These are phyloP conservation scores for Coemansia pectinata DNA, from an alignment of 192 early-diverging fungal species.

Conservation along the genomic window DNA sequence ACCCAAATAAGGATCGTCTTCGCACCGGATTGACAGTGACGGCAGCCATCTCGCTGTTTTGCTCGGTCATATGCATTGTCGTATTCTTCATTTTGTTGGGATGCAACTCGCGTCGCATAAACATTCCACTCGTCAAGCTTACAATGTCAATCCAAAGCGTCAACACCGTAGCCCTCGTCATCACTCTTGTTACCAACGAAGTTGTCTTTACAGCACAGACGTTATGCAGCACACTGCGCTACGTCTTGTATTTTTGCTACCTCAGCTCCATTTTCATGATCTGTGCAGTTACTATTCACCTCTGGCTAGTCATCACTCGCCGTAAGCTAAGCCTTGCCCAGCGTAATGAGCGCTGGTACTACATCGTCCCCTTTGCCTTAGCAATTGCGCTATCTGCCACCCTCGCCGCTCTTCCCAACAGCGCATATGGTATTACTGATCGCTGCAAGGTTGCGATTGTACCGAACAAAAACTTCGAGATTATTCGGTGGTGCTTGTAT, in stretches of 20 bases:
- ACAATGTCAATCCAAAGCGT: conserved; percentile 48
- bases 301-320: conserved; percentile 51
- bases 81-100: conserved; percentile 38
- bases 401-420: conserved; percentile 37
- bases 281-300: conserved; percentile 42
- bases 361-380: conserved; percentile 37
- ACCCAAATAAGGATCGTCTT: neutral
- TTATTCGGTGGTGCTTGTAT: conserved; percentile 49
- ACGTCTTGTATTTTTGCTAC: conserved; percentile 46
- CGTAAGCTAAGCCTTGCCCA: conserved; percentile 34
- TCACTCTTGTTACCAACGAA: conserved; percentile 30
- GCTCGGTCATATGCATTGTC: conserved; percentile 29
- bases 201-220: conserved; percentile 18
- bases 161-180: conserved; percentile 38
- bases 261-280: conserved; percentile 54
- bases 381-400: conserved; percentile 30
- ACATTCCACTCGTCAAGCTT: conserved; percentile 49
- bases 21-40: conserved; percentile 15
- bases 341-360: conserved; percentile 54
- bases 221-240: conserved; percentile 42
- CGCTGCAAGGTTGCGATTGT: conserved; percentile 25
- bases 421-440: conserved; percentile 24
- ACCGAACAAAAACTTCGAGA: conserved; percentile 25
- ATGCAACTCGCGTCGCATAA: conserved; percentile 33
- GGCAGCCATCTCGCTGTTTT: conserved; percentile 31